A percentile compares a stretch with the other conserved stretches of the same genome.
These are phyloP conservation scores for Quercus rubra DNA, from an alignment of 306 rosid genomes.

Conservation along the genomic window DNA sequence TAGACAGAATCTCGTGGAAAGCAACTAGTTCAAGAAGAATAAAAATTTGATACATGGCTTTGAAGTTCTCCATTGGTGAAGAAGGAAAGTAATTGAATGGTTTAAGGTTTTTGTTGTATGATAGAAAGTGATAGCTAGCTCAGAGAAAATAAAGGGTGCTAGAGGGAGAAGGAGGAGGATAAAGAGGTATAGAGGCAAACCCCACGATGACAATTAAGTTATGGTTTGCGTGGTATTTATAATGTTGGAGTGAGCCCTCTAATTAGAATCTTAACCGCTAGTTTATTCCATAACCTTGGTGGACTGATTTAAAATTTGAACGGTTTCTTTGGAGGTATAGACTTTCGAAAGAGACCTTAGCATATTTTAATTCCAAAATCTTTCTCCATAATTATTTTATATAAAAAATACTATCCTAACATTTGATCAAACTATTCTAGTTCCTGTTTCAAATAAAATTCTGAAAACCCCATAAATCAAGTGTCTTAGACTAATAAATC, in stretches of 20 bases:
- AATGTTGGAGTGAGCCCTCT: neutral
- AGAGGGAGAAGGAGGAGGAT: neutral
- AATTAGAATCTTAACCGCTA: constrained; percentile 8
- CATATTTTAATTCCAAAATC: neutral
- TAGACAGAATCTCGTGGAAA: neutral
- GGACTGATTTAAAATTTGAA: constrained; percentile 15
- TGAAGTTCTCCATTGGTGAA: constrained; percentile 16
- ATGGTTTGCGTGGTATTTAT: constrained; percentile 15
- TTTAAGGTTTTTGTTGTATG: neutral
- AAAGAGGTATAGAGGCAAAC: neutral
- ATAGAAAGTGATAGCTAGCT: neutral
- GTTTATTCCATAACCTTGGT: neutral
- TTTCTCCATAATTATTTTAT: neutral
- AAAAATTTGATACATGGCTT: neutral
- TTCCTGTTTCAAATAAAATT: too few species aligned
- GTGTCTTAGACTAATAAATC: too few species aligned
- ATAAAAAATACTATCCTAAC: neutral
- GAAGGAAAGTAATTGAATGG: neutral
- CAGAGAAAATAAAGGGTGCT: neutral
- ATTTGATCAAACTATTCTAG: neutral
- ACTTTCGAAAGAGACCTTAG: neutral
- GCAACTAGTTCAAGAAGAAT: constrained; percentile 22
- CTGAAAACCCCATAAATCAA: too few species aligned
- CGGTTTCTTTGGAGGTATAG: constrained; percentile 3
- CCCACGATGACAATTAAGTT: constrained; percentile 3